Percentiles rank a stretch among this genome's conserved stretches.
Evolutionary conservation across 106 monocot genomes (phyloP).

Genomic region (Apostasia shenzhenica): DNA sequence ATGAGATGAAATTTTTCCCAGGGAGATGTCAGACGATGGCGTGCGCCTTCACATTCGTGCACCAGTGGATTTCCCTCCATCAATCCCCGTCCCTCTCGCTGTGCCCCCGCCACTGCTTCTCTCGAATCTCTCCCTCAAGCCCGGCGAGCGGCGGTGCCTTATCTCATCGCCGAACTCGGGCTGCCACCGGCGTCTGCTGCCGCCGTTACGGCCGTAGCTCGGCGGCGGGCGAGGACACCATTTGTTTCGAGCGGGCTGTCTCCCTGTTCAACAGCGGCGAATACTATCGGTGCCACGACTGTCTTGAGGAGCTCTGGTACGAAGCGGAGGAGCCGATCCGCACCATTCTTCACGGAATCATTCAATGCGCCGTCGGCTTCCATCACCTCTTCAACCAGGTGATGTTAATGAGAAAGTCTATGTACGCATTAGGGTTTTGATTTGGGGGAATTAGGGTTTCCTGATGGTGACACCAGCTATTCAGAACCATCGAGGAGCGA

Average conservation of each 20-base stretch:
- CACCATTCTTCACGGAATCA: conserved; percentile 69
- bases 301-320: conserved; percentile 80
- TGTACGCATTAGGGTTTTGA: background rate
- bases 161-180: background rate
- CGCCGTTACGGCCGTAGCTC: conserved; percentile 14
- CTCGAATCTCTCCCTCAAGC: background rate
- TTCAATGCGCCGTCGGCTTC: conserved; percentile 82
- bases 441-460: background rate
- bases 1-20: too few species aligned
- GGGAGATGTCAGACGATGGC: background rate
- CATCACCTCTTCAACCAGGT: conserved; percentile 91
- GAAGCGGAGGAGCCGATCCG: conserved; percentile 73
- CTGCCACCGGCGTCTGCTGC: conserved; percentile 1
- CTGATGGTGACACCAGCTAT: background rate
- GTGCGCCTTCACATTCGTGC: conserved; percentile 14
- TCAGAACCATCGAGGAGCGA: conserved; percentile 90
- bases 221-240: conserved; percentile 1
- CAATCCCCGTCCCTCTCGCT: background rate
- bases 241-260: conserved; percentile 53
- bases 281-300: conserved; percentile 75
- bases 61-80: conserved; percentile 1
- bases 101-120: background rate
- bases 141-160: background rate
- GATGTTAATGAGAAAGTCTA: background rate
- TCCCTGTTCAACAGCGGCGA: conserved; percentile 73